These are phyloP conservation scores for Aspergillus tanneri DNA, from an alignment of 2,329 filamentous ascomycete species.

Conservation along the genomic window DNA sequence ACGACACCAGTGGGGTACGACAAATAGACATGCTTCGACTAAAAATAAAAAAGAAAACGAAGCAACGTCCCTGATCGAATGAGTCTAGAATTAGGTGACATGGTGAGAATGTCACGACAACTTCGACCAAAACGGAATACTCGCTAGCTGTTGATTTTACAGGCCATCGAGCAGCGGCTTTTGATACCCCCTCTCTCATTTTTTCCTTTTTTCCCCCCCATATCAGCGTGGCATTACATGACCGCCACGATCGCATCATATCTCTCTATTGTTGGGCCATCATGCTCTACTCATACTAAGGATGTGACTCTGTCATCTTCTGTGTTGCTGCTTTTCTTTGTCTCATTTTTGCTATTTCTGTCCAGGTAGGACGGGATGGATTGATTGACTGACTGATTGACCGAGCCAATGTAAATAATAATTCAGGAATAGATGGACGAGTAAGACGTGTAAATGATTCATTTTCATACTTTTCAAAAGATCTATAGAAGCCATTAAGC, in stretches of 20 bases:
- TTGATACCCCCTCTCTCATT: slow-evolving; percentile 31
- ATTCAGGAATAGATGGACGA: not conserved
- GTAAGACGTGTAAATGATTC: not conserved
- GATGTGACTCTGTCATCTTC: not conserved
- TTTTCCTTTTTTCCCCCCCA: slow-evolving; percentile 8
- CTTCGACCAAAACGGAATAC: not conserved
- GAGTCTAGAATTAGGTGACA: slow-evolving; percentile 5
- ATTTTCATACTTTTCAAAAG: not conserved
- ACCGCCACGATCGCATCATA: not conserved
- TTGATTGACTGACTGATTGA: not conserved
- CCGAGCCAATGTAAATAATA: not conserved
- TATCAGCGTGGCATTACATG: not conserved
- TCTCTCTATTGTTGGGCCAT: not conserved
- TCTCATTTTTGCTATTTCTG: not conserved
- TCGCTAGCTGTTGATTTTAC: slow-evolving; percentile 4
- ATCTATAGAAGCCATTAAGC: too few relatives aligned
- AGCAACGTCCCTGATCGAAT: not conserved
- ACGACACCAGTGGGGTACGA: not conserved
- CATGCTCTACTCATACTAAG: not conserved
- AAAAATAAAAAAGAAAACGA: not conserved
- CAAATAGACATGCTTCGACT: not conserved
- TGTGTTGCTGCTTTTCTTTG: not conserved
- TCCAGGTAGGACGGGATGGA: too few relatives aligned
- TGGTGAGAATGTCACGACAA: slow-evolving; percentile 5
- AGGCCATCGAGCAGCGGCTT: slow-evolving; percentile 17